Evolutionary conservation across 1,284 basidiomycete genomes (phyloP).

Genomic region (Ustilago lituana): DNA sequence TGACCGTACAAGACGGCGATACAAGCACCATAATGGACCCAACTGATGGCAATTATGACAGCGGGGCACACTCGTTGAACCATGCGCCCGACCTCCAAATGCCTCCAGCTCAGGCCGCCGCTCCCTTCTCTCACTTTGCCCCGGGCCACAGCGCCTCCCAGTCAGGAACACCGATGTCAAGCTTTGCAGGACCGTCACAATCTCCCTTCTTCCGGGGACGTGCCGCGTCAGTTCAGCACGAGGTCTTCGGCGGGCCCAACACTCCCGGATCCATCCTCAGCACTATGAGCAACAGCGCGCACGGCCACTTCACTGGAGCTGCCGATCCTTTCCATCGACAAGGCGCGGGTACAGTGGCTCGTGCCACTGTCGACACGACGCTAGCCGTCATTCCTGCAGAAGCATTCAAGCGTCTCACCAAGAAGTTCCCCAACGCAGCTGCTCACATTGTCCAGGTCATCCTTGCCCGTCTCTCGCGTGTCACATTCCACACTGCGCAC

Average conservation of each 20-base stretch:
- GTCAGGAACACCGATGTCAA: constrained; percentile 23
- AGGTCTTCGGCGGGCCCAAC: constrained; percentile 28
- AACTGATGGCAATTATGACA: constrained; percentile 23
- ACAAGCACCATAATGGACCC: constrained; percentile 42
- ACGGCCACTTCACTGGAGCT: constrained; percentile 19
- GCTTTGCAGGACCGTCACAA: constrained; percentile 10
- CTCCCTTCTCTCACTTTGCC: constrained; percentile 53
- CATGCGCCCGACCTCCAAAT: constrained; percentile 52
- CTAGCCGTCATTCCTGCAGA: constrained; percentile 98
- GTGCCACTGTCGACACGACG: constrained; percentile 92
- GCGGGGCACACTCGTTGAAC: constrained; percentile 10
- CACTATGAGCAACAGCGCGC: constrained; percentile 40
- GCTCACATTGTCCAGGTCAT: constrained; percentile 98
- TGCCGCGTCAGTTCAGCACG: constrained; percentile 28
- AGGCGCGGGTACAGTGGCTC: constrained; percentile 73
- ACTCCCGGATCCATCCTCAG: constrained; percentile 58
- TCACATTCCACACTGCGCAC: constrained; percentile 94
- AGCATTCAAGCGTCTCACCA: constrained; percentile 87
- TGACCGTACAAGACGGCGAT: constrained; percentile 45
- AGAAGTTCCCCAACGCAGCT: constrained; percentile 94
- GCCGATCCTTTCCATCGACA: constrained; percentile 25
- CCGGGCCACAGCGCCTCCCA: constrained; percentile 20
- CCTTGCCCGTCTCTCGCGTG: constrained; percentile 91
- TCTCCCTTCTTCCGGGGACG: constrained; percentile 37
- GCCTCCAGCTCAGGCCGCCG: constrained; percentile 54